phyloP scores from a whole-genome alignment of 192 early-diverging fungal species.

The Coemansia sp. region DNA sequence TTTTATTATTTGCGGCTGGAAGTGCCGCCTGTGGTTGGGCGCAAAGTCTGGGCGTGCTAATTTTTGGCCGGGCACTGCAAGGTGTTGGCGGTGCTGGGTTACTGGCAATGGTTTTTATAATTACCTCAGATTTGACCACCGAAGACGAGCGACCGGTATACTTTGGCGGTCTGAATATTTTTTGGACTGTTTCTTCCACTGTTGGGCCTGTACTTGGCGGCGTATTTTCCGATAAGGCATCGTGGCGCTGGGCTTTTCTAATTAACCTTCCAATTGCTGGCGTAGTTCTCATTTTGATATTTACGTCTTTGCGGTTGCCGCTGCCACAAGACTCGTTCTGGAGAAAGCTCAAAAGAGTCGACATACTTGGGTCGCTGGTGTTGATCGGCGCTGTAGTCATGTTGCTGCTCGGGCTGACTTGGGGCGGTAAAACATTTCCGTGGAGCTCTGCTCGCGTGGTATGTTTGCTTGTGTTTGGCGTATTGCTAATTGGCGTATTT shows the following conservation, averaged over 20 bases:
- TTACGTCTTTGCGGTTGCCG: constrained; percentile 51
- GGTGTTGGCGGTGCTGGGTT: constrained; percentile 74
- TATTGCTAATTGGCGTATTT: constrained; percentile 43
- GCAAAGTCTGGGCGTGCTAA: constrained; percentile 64
- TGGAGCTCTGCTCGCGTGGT: constrained; percentile 71
- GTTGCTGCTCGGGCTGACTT: constrained; percentile 72
- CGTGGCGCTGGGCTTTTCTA: constrained; percentile 62
- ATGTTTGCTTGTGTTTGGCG: constrained; percentile 51
- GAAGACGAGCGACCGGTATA: constrained; percentile 65
- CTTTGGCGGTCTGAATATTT: constrained; percentile 55
- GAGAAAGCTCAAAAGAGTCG: constrained; percentile 64
- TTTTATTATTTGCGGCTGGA: constrained; percentile 55
- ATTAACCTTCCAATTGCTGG: constrained; percentile 57
- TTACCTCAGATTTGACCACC: constrained; percentile 65
- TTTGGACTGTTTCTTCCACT: constrained; percentile 62
- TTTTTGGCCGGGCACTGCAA: constrained; percentile 63
- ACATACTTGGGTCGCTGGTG: constrained; percentile 61
- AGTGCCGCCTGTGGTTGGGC: constrained; percentile 58
- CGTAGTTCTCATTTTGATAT: constrained; percentile 44
- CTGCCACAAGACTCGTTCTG: constrained; percentile 21
- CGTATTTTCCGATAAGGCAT: constrained; percentile 56
- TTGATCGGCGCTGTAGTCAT: constrained; percentile 60
- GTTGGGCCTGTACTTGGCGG: constrained; percentile 65
- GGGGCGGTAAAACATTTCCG: constrained; percentile 72
- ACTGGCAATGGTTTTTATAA: constrained; percentile 62